A percentile compares a stretch with the other conserved stretches of the same genome.
Conservation (phyloP, 192 early-diverging fungal species). For the Backusella psychrophila region DNA sequence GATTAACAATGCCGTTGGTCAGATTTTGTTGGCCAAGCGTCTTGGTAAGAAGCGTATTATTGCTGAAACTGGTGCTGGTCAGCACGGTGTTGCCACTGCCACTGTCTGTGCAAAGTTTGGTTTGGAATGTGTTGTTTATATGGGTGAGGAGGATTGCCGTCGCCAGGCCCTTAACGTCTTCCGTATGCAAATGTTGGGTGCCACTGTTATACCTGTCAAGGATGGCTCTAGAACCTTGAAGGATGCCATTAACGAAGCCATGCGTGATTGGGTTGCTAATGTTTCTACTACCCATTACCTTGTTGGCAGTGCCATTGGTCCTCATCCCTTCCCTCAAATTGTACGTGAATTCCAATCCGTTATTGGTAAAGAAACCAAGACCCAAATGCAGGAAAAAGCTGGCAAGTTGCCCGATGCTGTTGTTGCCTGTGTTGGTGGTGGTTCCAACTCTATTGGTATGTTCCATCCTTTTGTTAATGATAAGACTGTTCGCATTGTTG, state of each 20-base stretch:
- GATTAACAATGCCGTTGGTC: conserved; percentile 98
- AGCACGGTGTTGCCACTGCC: conserved; percentile 97
- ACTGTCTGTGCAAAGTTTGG: conserved; percentile 98
- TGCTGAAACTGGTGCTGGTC: conserved; percentile 98
- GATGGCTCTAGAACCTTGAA: conserved; percentile 85
- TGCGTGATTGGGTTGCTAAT: conserved; percentile 99
- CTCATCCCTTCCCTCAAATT: conserved; percentile 96
- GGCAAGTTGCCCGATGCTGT: conserved; percentile 89
- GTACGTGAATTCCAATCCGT: conserved; percentile 98
- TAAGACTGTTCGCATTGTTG: conserved; percentile 79
- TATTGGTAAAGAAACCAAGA: conserved; percentile 88
- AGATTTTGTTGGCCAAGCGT: conserved; percentile 90
- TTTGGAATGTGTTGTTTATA: conserved; percentile 94
- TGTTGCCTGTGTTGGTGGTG: conserved; percentile 97
- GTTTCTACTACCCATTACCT: conserved; percentile 92
- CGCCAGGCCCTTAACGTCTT: conserved; percentile 96
- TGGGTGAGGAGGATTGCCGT: conserved; percentile 95
- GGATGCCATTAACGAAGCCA: conserved; percentile 98
- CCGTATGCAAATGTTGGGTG: conserved; percentile 92
- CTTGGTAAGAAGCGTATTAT: conserved; percentile 97
- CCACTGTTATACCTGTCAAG: conserved; percentile 82
- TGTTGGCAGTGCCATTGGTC: conserved; percentile 95
- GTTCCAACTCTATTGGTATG: conserved; percentile 96
- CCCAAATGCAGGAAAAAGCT: conserved; percentile 78
- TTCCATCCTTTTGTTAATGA: conserved; percentile 95